Conservation (phyloP, 2,329 filamentous ascomycete species). For the Emmonsiellopsis sp. region DNA sequence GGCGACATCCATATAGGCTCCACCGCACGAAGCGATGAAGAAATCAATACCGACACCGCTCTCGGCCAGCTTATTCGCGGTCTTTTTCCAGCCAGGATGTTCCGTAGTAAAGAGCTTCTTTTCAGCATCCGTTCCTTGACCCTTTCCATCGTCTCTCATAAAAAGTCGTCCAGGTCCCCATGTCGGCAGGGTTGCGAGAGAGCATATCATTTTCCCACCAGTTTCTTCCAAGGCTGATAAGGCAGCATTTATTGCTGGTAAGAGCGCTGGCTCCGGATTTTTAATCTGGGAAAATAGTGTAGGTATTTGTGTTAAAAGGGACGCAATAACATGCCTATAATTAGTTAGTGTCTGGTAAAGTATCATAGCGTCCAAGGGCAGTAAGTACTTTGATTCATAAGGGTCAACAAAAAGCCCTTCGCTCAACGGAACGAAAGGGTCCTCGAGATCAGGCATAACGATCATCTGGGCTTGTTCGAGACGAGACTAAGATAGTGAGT, state of each 20-base stretch:
- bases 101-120: slow-evolving; percentile 89
- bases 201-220: slow-evolving; percentile 86
- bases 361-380: background rate
- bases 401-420: slow-evolving; percentile 93
- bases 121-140: slow-evolving; percentile 76
- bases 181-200: slow-evolving; percentile 76
- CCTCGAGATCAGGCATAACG: slow-evolving; percentile 95
- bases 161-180: slow-evolving; percentile 82
- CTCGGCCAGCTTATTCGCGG: slow-evolving; percentile 78
- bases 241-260: slow-evolving; percentile 75
- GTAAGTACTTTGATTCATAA: slow-evolving; percentile 63
- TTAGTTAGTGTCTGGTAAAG: slow-evolving; percentile 16
- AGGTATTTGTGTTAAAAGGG: slow-evolving; percentile 75
- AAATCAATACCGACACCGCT: slow-evolving; percentile 84
- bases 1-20: slow-evolving; percentile 85
- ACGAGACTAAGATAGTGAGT: slow-evolving; percentile 42
- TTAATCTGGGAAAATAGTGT: slow-evolving; percentile 80
- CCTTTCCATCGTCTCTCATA: slow-evolving; percentile 78
- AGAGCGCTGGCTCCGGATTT: slow-evolving; percentile 78
- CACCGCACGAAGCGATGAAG: slow-evolving; percentile 84
- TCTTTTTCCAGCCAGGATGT: slow-evolving; percentile 76
- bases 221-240: slow-evolving; percentile 75
- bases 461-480: slow-evolving; percentile 92
- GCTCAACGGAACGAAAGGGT: slow-evolving; percentile 86
- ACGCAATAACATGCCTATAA: slow-evolving; percentile 62